phyloP scores from a whole-genome alignment of 2,329 filamentous ascomycete genomes.

The Leptographium lundbergii region DNA sequence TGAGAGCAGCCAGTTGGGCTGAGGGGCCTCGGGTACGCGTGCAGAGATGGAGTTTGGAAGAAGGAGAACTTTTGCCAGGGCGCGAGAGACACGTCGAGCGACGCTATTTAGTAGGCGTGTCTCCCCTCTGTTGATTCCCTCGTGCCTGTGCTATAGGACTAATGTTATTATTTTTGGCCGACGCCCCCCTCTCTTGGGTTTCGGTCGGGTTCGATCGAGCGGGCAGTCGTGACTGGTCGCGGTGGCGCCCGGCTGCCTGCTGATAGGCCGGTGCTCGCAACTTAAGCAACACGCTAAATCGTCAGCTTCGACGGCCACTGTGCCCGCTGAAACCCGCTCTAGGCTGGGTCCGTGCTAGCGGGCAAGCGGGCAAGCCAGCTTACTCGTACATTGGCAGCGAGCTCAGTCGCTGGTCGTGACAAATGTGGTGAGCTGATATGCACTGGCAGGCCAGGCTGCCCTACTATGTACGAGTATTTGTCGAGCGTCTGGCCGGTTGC shows the following conservation, averaged over 20 bases:
- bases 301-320: background rate
- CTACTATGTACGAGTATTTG: too few relatives aligned
- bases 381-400: too few relatives aligned
- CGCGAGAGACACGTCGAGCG: background rate
- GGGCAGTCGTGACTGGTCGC: constrained; percentile 4
- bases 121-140: background rate
- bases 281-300: background rate
- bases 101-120: background rate
- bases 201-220: constrained; percentile 8
- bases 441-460: too few relatives aligned
- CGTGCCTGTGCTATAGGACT: background rate
- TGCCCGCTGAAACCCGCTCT: background rate
- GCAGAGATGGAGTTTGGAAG: background rate
- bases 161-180: background rate
- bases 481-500: too few relatives aligned
- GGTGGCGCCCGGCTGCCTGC: background rate
- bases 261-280: background rate
- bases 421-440: too few relatives aligned
- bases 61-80: background rate
- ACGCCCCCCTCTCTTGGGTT: constrained; percentile 1
- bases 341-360: background rate
- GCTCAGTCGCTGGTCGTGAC: too few relatives aligned
- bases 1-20: background rate
- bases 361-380: background rate
- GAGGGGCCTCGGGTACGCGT: background rate